Conservation (phyloP, 2,329 filamentous ascomycete genomes). For the Talaromyces sp. region DNA sequence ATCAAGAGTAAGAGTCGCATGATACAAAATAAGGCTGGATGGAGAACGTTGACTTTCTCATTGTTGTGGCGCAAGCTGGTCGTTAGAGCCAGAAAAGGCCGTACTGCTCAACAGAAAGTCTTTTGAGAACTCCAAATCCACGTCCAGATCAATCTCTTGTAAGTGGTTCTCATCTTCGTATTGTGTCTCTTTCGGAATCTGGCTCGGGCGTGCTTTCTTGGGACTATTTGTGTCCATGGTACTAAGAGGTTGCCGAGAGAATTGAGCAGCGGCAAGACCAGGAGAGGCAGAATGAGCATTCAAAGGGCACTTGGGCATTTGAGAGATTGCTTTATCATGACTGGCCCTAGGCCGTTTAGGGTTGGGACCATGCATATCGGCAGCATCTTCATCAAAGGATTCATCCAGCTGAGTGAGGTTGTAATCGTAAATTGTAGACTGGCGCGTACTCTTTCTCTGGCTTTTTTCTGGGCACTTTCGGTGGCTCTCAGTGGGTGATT, state of each 20-base stretch:
- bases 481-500: conserved; percentile 4
- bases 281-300: too few species aligned
- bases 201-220: conserved; percentile 21
- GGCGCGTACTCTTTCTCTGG: conserved; percentile 13
- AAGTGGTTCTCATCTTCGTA: conserved; percentile 19
- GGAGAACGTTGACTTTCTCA: too few species aligned
- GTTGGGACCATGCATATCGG: conserved; percentile 24
- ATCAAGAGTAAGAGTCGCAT: too few species aligned
- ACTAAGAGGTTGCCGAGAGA: conserved; percentile 25
- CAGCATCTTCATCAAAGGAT: conserved; percentile 25
- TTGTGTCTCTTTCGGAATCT: conserved; percentile 13
- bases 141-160: conserved; percentile 34
- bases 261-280: not conserved
- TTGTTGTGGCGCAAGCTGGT: conserved; percentile 10
- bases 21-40: too few species aligned
- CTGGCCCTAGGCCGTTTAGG: conserved; percentile 33
- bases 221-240: conserved; percentile 32
- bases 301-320: not conserved
- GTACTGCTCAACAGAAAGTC: conserved; percentile 41
- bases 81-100: conserved; percentile 28
- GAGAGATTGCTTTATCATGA: conserved; percentile 19
- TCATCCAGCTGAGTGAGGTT: conserved; percentile 22
- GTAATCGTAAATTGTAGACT: conserved; percentile 21
- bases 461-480: not conserved
- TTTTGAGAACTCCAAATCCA: conserved; percentile 40